Conservation (phyloP, 2,329 filamentous ascomycete genomes). For the Cercospora janseana region DNA sequence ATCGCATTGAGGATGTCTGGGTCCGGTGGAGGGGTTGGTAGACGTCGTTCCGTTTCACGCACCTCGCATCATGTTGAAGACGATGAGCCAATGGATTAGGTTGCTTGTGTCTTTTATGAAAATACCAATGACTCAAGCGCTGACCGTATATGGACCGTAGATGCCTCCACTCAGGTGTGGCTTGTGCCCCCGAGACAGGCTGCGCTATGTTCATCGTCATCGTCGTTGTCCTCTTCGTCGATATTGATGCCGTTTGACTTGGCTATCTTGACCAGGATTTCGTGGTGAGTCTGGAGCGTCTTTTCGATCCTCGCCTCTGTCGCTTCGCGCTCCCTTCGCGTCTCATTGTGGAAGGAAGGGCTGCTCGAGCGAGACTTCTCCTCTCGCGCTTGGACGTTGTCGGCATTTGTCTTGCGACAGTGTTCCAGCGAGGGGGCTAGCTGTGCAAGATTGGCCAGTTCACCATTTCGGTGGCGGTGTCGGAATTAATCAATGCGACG, state of each 20-base stretch:
- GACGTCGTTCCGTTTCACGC: neutral
- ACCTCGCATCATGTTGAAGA: no score
- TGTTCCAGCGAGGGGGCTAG: slow-evolving; percentile 43
- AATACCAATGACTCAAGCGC: neutral
- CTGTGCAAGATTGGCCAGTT: slow-evolving; percentile 35
- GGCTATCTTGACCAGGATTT: slow-evolving; percentile 30
- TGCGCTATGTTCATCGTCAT: slow-evolving; percentile 25
- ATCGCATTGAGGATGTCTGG: slow-evolving; percentile 71
- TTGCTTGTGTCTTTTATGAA: neutral
- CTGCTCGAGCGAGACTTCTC: slow-evolving; percentile 44
- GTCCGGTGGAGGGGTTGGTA: slow-evolving; percentile 69
- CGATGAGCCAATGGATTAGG: no score
- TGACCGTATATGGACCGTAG: neutral
- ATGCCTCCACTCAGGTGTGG: neutral
- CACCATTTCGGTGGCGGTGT: slow-evolving; percentile 29
- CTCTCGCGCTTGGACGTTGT: slow-evolving; percentile 39
- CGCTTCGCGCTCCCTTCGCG: slow-evolving; percentile 37
- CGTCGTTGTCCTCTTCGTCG: slow-evolving; percentile 18
- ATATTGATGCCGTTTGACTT: slow-evolving; percentile 30
- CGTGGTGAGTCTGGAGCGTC: slow-evolving; percentile 37
- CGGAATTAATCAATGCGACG: slow-evolving; percentile 28
- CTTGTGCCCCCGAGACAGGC: slow-evolving; percentile 25
- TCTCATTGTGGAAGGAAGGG: slow-evolving; percentile 42
- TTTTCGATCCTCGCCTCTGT: slow-evolving; percentile 38
- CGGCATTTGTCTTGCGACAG: slow-evolving; percentile 39